Conservation (phyloP, 2,329 filamentous ascomycete species). For the Penicillium sp. region DNA sequence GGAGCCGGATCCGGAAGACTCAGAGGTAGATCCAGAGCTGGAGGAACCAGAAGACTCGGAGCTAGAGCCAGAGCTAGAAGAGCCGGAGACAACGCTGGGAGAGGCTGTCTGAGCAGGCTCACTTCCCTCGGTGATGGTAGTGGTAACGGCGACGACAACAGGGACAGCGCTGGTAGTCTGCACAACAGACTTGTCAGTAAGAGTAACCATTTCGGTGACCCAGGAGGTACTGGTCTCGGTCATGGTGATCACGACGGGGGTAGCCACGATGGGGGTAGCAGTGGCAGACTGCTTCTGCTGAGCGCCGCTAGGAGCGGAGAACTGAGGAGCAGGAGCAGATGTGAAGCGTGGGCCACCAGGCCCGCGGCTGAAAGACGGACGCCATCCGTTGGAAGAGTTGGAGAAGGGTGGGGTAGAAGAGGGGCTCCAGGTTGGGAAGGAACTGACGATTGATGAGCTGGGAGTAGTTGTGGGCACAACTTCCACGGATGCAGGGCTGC, state of each 20-base stretch:
- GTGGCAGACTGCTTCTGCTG: constrained; percentile 9
- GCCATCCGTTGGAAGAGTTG: constrained; percentile 12
- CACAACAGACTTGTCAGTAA: constrained; percentile 20
- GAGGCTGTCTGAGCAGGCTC: constrained; percentile 12
- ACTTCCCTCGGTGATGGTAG: constrained; percentile 13
- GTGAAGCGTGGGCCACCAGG: constrained; percentile 4
- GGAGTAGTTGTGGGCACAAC: constrained; percentile 7
- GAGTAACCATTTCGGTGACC: constrained; percentile 21
- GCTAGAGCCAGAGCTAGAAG: constrained; percentile 9
- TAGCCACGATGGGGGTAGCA: constrained; percentile 11
- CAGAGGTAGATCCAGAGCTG: constrained; percentile 5
- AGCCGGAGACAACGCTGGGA: constrained; percentile 18
- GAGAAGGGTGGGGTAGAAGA: constrained; percentile 12
- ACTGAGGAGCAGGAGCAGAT: constrained; percentile 1
- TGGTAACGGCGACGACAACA: constrained; percentile 24
- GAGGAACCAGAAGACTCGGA: constrained; percentile 10
- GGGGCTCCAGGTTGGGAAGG: constrained; percentile 16
- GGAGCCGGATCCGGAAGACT: constrained; percentile 10
- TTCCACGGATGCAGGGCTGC: background rate
- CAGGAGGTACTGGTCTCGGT: constrained; percentile 10
- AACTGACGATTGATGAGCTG: constrained; percentile 14
- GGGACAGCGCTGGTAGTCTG: constrained; percentile 23
- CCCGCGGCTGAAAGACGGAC: constrained; percentile 10
- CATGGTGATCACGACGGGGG: constrained; percentile 5
- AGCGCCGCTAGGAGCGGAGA: constrained; percentile 7